These are phyloP conservation scores for Fusarium succisae DNA, from an alignment of 2,329 filamentous ascomycete species.

Conservation along the genomic window DNA sequence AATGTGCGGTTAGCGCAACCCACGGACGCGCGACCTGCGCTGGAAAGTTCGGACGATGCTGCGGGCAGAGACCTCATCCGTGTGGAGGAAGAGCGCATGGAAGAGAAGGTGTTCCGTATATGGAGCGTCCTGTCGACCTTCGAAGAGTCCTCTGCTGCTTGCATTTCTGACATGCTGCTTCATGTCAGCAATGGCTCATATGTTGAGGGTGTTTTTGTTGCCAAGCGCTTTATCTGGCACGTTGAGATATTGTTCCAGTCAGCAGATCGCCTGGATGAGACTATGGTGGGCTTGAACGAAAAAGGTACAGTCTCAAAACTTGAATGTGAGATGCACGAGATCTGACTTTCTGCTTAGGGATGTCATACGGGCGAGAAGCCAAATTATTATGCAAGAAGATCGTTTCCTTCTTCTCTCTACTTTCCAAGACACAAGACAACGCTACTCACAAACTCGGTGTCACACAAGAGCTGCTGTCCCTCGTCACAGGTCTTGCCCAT, in stretches of 20 bases:
- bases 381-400: constrained; percentile 99
- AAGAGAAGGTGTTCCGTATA: constrained; percentile 97
- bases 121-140: constrained; percentile 98
- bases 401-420: constrained; percentile 93
- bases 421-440: constrained; percentile 94
- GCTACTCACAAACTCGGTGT: constrained; percentile 92
- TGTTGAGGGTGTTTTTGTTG: constrained; percentile 91
- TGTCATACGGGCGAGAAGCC: constrained; percentile 94
- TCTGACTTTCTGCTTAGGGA: constrained; percentile 59
- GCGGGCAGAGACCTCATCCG: constrained; percentile 80
- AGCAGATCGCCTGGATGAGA: constrained; percentile 83
- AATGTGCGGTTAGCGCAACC: constrained; percentile 85
- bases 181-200: constrained; percentile 99
- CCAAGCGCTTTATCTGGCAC: constrained; percentile 95
- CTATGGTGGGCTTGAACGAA: constrained; percentile 73
- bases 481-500: constrained; percentile 95
- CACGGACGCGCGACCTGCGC: constrained; percentile 58
- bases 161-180: constrained; percentile 98
- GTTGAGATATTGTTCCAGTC: constrained; percentile 92
- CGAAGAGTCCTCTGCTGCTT: constrained; percentile 96
- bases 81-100: constrained; percentile 90
- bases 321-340: neutral
- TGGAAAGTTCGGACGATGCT: constrained; percentile 56
- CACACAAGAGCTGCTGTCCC: constrained; percentile 95
- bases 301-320: constrained; percentile 69